Percentiles rank a stretch among this genome's conserved stretches.
Evolutionary conservation across 768 basidiomycete species (phyloP).

Genomic region (Boletus reticulatus): DNA sequence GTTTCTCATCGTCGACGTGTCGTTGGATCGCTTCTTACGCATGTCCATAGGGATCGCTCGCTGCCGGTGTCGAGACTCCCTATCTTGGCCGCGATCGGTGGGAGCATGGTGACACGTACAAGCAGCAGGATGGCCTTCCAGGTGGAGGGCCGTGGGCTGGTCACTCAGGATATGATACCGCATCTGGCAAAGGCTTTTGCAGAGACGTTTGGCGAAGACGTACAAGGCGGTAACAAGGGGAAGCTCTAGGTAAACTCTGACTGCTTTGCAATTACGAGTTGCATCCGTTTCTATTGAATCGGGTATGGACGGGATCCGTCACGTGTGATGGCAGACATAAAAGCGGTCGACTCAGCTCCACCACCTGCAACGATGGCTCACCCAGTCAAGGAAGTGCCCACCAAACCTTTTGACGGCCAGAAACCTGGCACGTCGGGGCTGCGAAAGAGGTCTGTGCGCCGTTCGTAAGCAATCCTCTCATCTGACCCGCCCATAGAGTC

Average conservation of each 20-base stretch:
- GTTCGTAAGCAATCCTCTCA: constrained; percentile 12
- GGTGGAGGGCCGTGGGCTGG: constrained; percentile 73
- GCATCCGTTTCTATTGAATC: not conserved
- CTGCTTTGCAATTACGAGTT: not conserved
- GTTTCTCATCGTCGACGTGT: not conserved
- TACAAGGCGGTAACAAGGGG: constrained; percentile 20
- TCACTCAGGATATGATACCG: constrained; percentile 76
- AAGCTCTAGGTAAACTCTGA: constrained; percentile 30
- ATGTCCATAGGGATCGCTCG: constrained; percentile 43
- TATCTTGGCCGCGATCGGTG: constrained; percentile 80
- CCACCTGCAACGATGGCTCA: constrained; percentile 35
- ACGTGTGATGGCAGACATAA: constrained; percentile 23
- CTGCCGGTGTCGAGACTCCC: constrained; percentile 69
- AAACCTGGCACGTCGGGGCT: constrained; percentile 98
- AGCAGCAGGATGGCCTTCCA: constrained; percentile 75
- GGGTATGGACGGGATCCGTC: constrained; percentile 14
- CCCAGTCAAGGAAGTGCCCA: constrained; percentile 64
- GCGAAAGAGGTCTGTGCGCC: constrained; percentile 70
- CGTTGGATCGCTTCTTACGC: not conserved
- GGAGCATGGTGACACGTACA: constrained; percentile 84
- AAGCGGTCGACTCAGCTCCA: constrained; percentile 9
- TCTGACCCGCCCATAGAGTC: constrained; percentile 54
- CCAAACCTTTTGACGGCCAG: constrained; percentile 89
- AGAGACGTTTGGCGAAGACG: constrained; percentile 63
- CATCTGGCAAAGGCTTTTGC: constrained; percentile 67